Evolutionary conservation across 1,139 yeast genomes (phyloP).

Genomic region (Zygoascus meyerae): DNA sequence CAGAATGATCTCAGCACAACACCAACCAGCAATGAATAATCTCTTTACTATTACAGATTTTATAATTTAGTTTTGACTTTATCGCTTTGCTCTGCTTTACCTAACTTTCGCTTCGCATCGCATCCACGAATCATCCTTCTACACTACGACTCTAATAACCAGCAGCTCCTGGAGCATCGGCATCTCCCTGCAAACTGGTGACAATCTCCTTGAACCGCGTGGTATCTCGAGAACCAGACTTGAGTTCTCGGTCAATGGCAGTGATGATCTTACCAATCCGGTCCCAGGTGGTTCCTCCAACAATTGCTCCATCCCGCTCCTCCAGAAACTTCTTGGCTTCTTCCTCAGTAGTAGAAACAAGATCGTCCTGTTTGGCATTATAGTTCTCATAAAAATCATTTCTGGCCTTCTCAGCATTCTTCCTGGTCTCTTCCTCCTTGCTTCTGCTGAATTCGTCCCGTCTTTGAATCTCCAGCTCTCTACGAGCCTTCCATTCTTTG

Average conservation of each 20-base stretch:
- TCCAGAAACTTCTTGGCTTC: slow-evolving; percentile 63
- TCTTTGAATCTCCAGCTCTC: slow-evolving; percentile 72
- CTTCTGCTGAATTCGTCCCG: slow-evolving; percentile 69
- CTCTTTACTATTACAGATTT: not conserved
- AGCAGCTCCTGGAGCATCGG: slow-evolving; percentile 67
- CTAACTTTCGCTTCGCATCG: too few species aligned
- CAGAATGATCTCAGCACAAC: not conserved
- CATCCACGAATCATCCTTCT: too few species aligned
- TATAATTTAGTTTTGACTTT: not conserved
- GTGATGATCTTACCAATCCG: slow-evolving; percentile 56
- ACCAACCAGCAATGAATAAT: too few species aligned
- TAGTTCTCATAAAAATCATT: slow-evolving; percentile 94
- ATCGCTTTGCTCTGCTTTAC: too few species aligned
- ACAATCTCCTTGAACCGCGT: slow-evolving; percentile 64
- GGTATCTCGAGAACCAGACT: slow-evolving; percentile 55
- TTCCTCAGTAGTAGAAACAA: slow-evolving; percentile 58
- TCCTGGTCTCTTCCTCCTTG: slow-evolving; percentile 62
- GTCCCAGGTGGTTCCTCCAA: slow-evolving; percentile 81
- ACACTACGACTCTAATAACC: slow-evolving; percentile 39
- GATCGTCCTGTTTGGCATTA: slow-evolving; percentile 75
- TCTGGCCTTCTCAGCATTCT: slow-evolving; percentile 77
- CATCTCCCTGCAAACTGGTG: slow-evolving; percentile 60
- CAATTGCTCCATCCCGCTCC: slow-evolving; percentile 74
- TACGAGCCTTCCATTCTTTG: slow-evolving; percentile 76
- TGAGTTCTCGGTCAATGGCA: slow-evolving; percentile 37